These are phyloP conservation scores for Theileria equi DNA, from an alignment of 169 alveolate genomes.

Conservation along the genomic window DNA sequence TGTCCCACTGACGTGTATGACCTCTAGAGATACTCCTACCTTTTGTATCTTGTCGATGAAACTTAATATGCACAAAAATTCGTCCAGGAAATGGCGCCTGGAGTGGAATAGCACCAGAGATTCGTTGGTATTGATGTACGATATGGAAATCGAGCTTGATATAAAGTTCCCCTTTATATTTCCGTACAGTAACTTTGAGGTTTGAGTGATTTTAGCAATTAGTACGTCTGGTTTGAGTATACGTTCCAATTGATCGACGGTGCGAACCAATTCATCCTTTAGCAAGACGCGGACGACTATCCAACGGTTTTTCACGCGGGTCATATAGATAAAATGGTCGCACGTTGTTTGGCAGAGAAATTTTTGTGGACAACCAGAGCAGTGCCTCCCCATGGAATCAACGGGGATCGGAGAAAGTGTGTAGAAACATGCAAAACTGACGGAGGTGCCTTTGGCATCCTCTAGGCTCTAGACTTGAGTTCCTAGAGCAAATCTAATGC, in stretches of 20 bases:
- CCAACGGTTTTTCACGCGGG: constrained; percentile 65
- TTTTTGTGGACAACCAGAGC: too few relatives aligned
- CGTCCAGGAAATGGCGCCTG: constrained; percentile 26
- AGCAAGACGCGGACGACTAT: constrained; percentile 25
- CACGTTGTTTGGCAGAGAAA: too few relatives aligned
- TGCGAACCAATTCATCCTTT: not conserved
- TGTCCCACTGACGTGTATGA: constrained; percentile 53
- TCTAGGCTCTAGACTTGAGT: too few relatives aligned
- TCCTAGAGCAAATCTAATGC: too few relatives aligned
- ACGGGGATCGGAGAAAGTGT: too few relatives aligned
- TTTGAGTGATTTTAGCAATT: constrained; percentile 14
- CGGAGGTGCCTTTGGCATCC: too few relatives aligned
- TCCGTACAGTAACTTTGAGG: constrained; percentile 38
- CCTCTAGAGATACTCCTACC: constrained; percentile 22
- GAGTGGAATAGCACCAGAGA: constrained; percentile 49
- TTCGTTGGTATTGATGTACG: constrained; percentile 18
- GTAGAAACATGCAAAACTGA: too few relatives aligned
- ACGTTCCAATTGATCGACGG: not conserved
- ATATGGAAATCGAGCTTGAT: constrained; percentile 31
- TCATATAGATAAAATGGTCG: constrained; percentile 51
- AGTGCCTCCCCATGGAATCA: too few relatives aligned
- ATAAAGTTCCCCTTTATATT: constrained; percentile 37
- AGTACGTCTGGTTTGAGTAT: constrained; percentile 20
- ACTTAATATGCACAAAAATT: constrained; percentile 25
- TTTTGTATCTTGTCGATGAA: constrained; percentile 37